Base-by-base conservation (phyloP, 306 rosid species). In the Glycine soja region DNA sequence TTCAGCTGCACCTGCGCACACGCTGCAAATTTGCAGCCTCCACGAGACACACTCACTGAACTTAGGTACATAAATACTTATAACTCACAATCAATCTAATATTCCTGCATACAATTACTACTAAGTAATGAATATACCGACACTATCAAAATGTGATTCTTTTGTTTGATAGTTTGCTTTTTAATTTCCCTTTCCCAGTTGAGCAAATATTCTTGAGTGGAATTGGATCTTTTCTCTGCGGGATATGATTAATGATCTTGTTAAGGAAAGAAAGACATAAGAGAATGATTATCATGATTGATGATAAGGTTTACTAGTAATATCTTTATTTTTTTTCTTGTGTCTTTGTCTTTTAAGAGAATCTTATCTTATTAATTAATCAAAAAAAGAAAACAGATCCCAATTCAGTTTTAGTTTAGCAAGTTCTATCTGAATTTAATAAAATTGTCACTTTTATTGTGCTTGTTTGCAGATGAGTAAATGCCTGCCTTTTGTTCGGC, bases 1-100 rank as follows among this genome's bases (percentile, higher is more conserved):
- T 42, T 4, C 46, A 6, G 46, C 46, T 56, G 24, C 48, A 36
- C 47, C 70, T 36, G 19, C 59, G 70, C 48, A 3, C 30, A 14
- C 71, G 46, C 71, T 65, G 71, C 50, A n/a, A 42, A 3, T 3
- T 15, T 65, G 72, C 72, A 46, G 51, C 51, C 51, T 46, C 51
- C 51, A 42, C 36, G n/a, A 43, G 53, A 43, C 52, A 9, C 71
- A 65, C 6, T 4, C 6, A 34, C 70, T 13, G 16, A 51, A 51
- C 57, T 4, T 51, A 51, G 16, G 16, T 51, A 51, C 57, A 51
- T 53, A n/a, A 4, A 14, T 53, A 53, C 24, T 36, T 6, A 62
- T 1, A 8, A 14, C 7, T 64, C 18, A 6, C 48, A 36, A 42
- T 64, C 3, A 16, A 56, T 11, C 11, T 16, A 15, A 15, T n/a